Percentiles rank a stretch among this genome's conserved stretches.
Conservation (phyloP, 2,329 filamentous ascomycete genomes). For the Cercospora citrullina region DNA sequence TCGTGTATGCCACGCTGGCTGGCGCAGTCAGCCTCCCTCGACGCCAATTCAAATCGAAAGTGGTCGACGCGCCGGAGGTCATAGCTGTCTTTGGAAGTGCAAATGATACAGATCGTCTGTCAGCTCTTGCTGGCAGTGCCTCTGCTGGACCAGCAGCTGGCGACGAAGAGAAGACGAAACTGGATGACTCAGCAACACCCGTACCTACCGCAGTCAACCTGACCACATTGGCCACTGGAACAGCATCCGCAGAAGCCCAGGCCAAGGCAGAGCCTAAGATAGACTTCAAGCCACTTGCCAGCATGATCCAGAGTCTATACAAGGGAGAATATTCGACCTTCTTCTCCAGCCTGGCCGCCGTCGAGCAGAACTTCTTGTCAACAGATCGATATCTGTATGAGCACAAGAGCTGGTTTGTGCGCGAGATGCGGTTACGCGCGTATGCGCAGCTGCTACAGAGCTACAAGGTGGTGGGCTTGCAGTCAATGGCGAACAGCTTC, state of each 20-base stretch:
- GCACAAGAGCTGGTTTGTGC: conserved; percentile 95
- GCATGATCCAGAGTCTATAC: conserved; percentile 88
- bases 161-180: conserved; percentile 68
- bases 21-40: conserved; percentile 93
- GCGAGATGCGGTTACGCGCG: conserved; percentile 93
- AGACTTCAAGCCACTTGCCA: conserved; percentile 85
- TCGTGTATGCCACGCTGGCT: conserved; percentile 92
- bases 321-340: conserved; percentile 91
- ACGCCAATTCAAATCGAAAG: conserved; percentile 98
- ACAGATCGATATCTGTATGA: conserved; percentile 94
- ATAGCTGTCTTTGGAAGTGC: conserved; percentile 81
- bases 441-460: conserved; percentile 97
- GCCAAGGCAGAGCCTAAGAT: conserved; percentile 77
- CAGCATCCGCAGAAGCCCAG: conserved; percentile 56
- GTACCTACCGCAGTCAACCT: conserved; percentile 79
- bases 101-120: conserved; percentile 81
- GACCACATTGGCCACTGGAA: conserved; percentile 70
- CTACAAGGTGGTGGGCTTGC: conserved; percentile 93
- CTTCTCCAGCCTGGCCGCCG: conserved; percentile 83
- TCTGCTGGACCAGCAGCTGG: conserved; percentile 76
- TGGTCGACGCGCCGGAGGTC: conserved; percentile 97
- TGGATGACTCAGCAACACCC: conserved; percentile 35
- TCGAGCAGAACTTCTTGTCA: conserved; percentile 91
- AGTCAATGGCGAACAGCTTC: conserved; percentile 96
- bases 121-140: conserved; percentile 75